A percentile compares a stretch with the other conserved stretches of the same genome.
These are phyloP conservation scores for Viola pubescens DNA, from an alignment of 441 rosid species.

Conservation along the genomic window DNA sequence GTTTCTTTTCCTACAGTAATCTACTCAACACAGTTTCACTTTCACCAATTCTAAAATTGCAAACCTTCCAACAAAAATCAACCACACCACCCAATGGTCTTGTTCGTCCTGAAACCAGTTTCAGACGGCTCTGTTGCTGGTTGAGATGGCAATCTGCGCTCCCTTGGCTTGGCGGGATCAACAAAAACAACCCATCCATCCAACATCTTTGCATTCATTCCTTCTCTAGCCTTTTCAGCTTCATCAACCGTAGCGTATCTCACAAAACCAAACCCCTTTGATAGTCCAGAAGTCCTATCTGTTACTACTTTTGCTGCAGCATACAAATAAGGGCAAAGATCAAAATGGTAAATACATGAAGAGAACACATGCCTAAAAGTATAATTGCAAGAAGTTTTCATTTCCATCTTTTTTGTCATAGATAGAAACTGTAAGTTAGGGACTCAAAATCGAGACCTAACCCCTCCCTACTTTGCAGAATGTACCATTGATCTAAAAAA, in stretches of 20 bases:
- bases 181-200: slow-evolving; percentile 96
- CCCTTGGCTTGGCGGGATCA: slow-evolving; percentile 85
- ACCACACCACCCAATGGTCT: slow-evolving; percentile 73
- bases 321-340: not conserved
- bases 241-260: slow-evolving; percentile 60
- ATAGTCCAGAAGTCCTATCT: slow-evolving; percentile 62
- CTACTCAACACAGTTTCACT: too few relatives aligned
- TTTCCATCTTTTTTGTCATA: too few relatives aligned
- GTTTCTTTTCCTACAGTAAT: too few relatives aligned
- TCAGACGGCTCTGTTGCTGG: slow-evolving; percentile 29
- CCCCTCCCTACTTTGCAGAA: too few relatives aligned
- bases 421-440: too few relatives aligned
- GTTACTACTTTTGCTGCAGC: slow-evolving; percentile 54
- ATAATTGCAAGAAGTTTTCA: too few relatives aligned
- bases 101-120: slow-evolving; percentile 58
- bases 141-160: slow-evolving; percentile 39
- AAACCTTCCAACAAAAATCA: slow-evolving; percentile 26
- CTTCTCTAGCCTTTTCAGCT: slow-evolving; percentile 81
- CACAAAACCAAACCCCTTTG: slow-evolving; percentile 81
- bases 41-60: too few relatives aligned
- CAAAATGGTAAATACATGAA: not conserved
- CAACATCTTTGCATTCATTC: slow-evolving; percentile 76
- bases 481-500: too few relatives aligned
- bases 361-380: not conserved
- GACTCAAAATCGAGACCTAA: too few relatives aligned